Evolutionary conservation across 352 stramenopile genomes (phyloP).

Genomic region (Phytopythium litorale): DNA sequence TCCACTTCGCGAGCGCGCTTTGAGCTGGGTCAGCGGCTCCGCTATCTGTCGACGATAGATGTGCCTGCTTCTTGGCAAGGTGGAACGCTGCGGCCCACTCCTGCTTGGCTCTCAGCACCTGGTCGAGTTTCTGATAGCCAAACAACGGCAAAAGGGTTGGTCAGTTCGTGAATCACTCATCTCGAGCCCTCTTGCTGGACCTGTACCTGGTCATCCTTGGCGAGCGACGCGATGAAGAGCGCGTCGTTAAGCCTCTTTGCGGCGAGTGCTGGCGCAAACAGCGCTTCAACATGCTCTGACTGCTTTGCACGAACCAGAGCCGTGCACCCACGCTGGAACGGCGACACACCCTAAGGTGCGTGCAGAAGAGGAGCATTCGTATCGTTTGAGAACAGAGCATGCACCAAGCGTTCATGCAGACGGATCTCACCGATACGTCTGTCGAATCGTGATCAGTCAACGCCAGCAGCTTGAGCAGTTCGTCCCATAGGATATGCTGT

Average conservation of each 20-base stretch:
- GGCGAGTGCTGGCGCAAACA: conserved; percentile 18
- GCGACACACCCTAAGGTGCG: conserved; percentile 39
- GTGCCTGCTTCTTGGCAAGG: conserved; percentile 10
- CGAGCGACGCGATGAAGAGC: conserved; percentile 45
- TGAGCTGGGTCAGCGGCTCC: not conserved
- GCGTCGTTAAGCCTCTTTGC: conserved; percentile 32
- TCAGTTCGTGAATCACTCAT: not conserved
- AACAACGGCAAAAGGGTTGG: conserved; percentile 6
- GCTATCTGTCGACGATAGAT: not conserved
- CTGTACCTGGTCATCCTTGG: conserved; percentile 41
- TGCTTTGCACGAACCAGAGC: conserved; percentile 32
- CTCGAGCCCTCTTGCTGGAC: not conserved
- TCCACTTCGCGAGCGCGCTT: conserved; percentile 28
- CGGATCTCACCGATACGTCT: conserved; percentile 34
- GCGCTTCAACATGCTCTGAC: conserved; percentile 13
- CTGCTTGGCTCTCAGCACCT: conserved; percentile 18
- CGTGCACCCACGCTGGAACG: conserved; percentile 54
- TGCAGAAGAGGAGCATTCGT: too few relatives aligned
- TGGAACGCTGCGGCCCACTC: conserved; percentile 27
- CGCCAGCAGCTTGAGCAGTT: conserved; percentile 31
- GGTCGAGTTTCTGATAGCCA: conserved; percentile 10
- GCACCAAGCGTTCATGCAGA: not conserved
- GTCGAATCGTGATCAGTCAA: conserved; percentile 23
- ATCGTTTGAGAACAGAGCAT: not conserved
- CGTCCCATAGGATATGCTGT: conserved; percentile 36